phyloP scores from a whole-genome alignment of 2,329 filamentous ascomycete species.

The Zymoseptoria tritici region DNA sequence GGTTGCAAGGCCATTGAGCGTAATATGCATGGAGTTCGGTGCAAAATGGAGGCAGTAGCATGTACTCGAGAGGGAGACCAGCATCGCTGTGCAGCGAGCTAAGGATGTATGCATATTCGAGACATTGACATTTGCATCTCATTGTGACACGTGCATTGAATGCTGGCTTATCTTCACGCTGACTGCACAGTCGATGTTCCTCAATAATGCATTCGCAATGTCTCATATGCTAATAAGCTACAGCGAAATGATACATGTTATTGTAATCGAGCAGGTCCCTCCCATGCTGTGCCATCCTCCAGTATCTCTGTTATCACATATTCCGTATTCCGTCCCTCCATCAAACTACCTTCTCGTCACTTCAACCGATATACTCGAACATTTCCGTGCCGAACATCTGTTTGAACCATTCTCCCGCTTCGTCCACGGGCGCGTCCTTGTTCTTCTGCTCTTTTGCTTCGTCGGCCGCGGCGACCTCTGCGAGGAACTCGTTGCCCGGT shows the following conservation, averaged over 20 bases:
- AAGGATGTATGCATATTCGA: background rate
- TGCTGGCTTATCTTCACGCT: too few relatives aligned
- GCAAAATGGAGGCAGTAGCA: background rate
- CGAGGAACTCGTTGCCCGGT: slow-evolving; percentile 1
- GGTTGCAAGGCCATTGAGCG: background rate
- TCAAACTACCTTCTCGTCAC: background rate
- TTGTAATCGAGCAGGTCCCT: background rate
- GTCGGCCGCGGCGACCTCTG: background rate
- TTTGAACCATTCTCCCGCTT: slow-evolving; percentile 21
- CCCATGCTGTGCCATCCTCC: background rate
- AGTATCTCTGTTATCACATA: background rate
- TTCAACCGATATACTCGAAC: slow-evolving; percentile 20
- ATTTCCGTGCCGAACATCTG: slow-evolving; percentile 22
- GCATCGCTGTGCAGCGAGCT: background rate
- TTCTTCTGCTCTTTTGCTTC: background rate
- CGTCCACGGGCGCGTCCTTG: slow-evolving; percentile 7
- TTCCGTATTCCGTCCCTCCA: background rate
- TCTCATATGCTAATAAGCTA: background rate
- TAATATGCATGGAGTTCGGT: background rate
- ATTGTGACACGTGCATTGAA: background rate
- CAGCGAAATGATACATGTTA: background rate
- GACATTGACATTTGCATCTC: background rate
- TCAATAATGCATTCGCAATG: too few relatives aligned
- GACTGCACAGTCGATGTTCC: too few relatives aligned
- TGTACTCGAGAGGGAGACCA: background rate